These are phyloP conservation scores for Penicillium crustosum DNA, from an alignment of 2,329 filamentous ascomycete genomes.

Conservation along the genomic window DNA sequence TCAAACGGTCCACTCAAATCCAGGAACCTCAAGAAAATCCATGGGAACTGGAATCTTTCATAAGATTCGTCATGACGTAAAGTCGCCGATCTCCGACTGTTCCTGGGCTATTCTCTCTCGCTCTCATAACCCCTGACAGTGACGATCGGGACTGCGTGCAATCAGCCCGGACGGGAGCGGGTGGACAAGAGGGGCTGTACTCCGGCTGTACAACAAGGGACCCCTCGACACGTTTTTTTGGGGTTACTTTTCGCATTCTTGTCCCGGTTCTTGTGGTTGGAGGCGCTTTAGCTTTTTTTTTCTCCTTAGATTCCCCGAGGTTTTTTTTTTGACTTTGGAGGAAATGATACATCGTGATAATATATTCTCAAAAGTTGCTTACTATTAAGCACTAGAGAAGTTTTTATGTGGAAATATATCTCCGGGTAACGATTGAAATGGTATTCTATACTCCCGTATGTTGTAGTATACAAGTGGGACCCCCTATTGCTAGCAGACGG, in stretches of 20 bases:
- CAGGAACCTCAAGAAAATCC: not conserved
- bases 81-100: constrained; percentile 3
- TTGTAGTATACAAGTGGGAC: not conserved
- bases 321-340: not conserved
- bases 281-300: not conserved
- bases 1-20: not conserved
- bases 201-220: not conserved
- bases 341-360: not conserved
- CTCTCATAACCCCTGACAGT: constrained; percentile 16
- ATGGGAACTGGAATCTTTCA: not conserved
- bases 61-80: constrained; percentile 4
- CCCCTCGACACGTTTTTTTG: not conserved
- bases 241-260: constrained; percentile 1
- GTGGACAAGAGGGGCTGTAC: not conserved
- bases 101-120: not conserved
- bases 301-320: not conserved
- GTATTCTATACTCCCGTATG: no score
- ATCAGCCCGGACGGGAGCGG: not conserved
- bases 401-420: not conserved
- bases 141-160: constrained; percentile 19
- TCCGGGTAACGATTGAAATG: not conserved
- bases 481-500: constrained; percentile 2
- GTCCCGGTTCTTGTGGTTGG: constrained; percentile 1
- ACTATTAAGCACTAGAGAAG: not conserved
- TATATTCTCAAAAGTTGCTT: not conserved